Conservation (phyloP, 345 rosid species). For the Cardiospermum halicacabum region DNA sequence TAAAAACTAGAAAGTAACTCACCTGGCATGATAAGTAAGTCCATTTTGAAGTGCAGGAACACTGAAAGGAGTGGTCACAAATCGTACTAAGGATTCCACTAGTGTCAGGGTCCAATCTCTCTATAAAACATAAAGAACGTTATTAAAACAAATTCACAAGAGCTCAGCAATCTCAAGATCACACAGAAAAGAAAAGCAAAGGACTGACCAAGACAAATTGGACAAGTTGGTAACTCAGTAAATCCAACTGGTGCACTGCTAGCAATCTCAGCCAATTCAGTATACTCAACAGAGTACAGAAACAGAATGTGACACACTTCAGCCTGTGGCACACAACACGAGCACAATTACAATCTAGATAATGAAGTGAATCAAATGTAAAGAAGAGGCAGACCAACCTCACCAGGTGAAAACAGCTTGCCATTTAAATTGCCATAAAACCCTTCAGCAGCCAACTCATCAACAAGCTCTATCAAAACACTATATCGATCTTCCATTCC, state of each 20-base stretch:
- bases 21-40: conserved; percentile 91
- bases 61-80: conserved; percentile 95
- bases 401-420: conserved; percentile 65
- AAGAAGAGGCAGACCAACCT: conserved; percentile 39
- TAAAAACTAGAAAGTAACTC: conserved; percentile 17
- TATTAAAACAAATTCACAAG: not conserved
- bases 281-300: conserved; percentile 57
- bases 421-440: conserved; percentile 62
- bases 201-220: conserved; percentile 77
- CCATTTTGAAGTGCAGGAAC: conserved; percentile 93
- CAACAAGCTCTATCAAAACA: conserved; percentile 53
- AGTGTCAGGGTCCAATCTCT: conserved; percentile 92
- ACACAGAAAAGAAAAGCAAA: not conserved
- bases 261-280: conserved; percentile 58
- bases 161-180: not conserved
- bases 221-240: conserved; percentile 84
- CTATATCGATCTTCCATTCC: conserved; percentile 91
- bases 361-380: not conserved
- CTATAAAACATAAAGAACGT: conserved; percentile 26
- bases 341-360: not conserved
- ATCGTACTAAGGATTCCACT: conserved; percentile 77
- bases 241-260: conserved; percentile 61
- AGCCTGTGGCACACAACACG: conserved; percentile 47
- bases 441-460: conserved; percentile 56
- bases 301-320: conserved; percentile 79